Base-by-base conservation (phyloP, 495 filamentous ascomycete genomes). In the Penicillium salamii region DNA sequence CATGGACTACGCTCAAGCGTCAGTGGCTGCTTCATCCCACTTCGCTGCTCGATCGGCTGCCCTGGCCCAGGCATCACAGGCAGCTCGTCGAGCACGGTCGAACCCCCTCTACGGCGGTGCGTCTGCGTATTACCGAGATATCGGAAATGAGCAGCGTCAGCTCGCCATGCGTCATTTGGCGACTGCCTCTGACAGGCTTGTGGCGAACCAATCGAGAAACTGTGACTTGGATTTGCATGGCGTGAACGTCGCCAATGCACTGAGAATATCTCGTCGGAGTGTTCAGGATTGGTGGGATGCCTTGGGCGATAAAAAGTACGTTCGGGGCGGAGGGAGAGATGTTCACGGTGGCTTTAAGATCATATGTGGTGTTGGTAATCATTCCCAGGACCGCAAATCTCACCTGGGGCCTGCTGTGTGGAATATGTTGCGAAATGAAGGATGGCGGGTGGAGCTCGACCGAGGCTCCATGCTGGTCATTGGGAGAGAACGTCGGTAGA, bases 211-310 rank as follows among this genome's bases (percentile, higher is more conserved):
- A 50, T 89, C 82, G 36, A 78, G 71, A 1, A 3, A 68, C 65
- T 50, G 67, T 62, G 54, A 59, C 5, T 67, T 95, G 8, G 91
- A 98, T 69, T 72, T 98, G 19, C 93, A 98, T 61, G 90, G 90
- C 9, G 80, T 95, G 12, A 83, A 75, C 18, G 91, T 97, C 1
- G 67, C 80, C 31, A 87, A 96, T 63, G 92, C 84, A 0, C 74
- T 88, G 8, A 75, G 87, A 7, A 96, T 97, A 39, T 79, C 87
- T 1, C 78, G 77, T 29, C 77, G 82, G 31, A 72, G 78, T 13
- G 85, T 88, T 0, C 76, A 78, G 45, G 65, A 58, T 7, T 98
- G 93, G 93, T 98, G 92, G 93, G 75, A 84, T 8, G 70, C 71
- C 3, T 71, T 89, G 9, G 85, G 85, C 2, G 84, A 87, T 47